These are phyloP conservation scores for Colletotrichum euphorbiae DNA, from an alignment of 2,329 filamentous ascomycete genomes.

Conservation along the genomic window DNA sequence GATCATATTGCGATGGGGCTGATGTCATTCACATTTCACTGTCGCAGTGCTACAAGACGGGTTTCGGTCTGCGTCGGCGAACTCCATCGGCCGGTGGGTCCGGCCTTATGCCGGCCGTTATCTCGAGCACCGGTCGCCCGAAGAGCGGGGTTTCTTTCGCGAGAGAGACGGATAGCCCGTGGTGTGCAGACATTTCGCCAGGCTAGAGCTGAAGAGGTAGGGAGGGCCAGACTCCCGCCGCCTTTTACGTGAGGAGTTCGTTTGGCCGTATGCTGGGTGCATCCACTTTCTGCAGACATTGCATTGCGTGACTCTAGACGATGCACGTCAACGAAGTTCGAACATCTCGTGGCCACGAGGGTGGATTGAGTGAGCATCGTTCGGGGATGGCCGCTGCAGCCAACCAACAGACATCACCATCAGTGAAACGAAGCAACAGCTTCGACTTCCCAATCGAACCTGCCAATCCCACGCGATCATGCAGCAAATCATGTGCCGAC, in stretches of 20 bases:
- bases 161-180: conserved; percentile 1
- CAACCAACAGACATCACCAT: conserved; percentile 10
- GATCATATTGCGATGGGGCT: conserved; percentile 23
- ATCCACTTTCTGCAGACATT: not conserved
- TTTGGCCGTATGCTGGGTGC: not conserved
- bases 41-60: conserved; percentile 25
- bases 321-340: not conserved
- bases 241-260: not conserved
- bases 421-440: conserved; percentile 19
- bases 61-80: conserved; percentile 39
- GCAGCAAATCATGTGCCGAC: conserved; percentile 27
- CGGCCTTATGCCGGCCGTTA: conserved; percentile 38
- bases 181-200: not conserved
- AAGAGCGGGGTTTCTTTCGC: conserved; percentile 17
- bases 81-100: conserved; percentile 33
- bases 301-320: not conserved
- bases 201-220: conserved; percentile 7
- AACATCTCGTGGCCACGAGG: conserved; percentile 9
- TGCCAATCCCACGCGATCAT: conserved; percentile 21
- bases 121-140: conserved; percentile 34
- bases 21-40: conserved; percentile 32
- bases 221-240: not conserved
- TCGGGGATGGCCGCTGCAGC: conserved; percentile 19
- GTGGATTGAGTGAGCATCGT: not conserved
- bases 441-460: conserved; percentile 17